Conservation (phyloP, 345 rosid genomes). For the Salix purpurea region DNA sequence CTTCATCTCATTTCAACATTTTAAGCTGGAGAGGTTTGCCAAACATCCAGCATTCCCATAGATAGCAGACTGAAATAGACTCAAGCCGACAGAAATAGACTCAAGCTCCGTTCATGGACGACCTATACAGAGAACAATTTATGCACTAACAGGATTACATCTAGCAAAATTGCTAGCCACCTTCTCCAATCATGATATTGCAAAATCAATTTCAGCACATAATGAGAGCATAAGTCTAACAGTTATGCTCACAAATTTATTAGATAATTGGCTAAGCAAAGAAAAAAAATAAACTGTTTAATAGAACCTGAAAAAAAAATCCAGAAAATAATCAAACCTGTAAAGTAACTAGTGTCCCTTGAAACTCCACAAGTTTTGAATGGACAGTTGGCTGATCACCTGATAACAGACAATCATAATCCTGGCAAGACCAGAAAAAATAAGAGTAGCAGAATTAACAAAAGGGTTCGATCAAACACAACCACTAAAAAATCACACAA, state of each 20-base stretch:
- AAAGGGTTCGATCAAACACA: neutral
- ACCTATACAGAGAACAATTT: neutral
- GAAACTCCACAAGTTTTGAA: conserved; percentile 73
- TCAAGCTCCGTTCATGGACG: neutral
- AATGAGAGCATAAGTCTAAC: neutral
- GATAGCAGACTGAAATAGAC: neutral
- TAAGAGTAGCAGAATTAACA: neutral
- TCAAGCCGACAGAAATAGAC: neutral
- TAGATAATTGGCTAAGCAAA: neutral
- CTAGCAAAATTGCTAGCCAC: neutral
- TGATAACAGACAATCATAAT: conserved; percentile 67
- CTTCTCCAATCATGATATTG: neutral
- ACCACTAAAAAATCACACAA: neutral
- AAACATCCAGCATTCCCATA: neutral
- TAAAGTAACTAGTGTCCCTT: conserved; percentile 53
- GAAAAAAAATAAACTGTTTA: neutral
- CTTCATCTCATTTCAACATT: neutral
- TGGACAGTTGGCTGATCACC: conserved; percentile 53
- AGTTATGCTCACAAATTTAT: neutral
- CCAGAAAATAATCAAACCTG: conserved; percentile 46
- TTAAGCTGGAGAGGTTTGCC: neutral
- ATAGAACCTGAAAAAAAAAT: neutral
- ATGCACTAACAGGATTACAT: neutral
- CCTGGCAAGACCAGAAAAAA: conserved; percentile 45
- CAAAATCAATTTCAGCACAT: neutral